Percentiles rank a stretch among this genome's conserved stretches.
Conservation (phyloP, 2,329 filamentous ascomycete species). For the Xylaria sp. region DNA sequence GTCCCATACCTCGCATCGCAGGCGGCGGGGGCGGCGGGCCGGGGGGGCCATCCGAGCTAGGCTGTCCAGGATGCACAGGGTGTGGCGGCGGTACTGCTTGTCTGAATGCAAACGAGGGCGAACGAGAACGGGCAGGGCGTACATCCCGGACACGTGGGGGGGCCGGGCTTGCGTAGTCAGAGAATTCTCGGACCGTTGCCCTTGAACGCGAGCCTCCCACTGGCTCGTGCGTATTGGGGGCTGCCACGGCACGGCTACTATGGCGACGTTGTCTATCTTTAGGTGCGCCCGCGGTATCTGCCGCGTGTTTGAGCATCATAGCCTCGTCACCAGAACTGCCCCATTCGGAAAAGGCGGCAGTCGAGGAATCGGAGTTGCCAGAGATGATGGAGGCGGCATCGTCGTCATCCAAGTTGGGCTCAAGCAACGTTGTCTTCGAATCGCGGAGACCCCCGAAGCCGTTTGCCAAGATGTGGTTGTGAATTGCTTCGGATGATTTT, state of each 20-base stretch:
- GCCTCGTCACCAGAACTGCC: conserved; percentile 46
- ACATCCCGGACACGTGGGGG: conserved; percentile 16
- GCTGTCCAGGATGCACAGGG: conserved; percentile 19
- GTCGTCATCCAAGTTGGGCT: conserved; percentile 39
- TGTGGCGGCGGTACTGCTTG: conserved; percentile 26
- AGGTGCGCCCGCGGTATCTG: neutral
- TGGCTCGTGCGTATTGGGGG: conserved; percentile 14
- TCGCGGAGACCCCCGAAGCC: conserved; percentile 44
- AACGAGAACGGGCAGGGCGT: conserved; percentile 28
- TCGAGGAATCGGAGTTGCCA: conserved; percentile 42
- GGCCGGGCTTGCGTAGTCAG: conserved; percentile 6
- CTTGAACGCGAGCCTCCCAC: conserved; percentile 17
- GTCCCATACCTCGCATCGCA: conserved; percentile 20
- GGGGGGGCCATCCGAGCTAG: conserved; percentile 20
- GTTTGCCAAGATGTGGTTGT: conserved; percentile 45
- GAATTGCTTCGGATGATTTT: conserved; percentile 48
- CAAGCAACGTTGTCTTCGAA: conserved; percentile 35
- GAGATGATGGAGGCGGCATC: conserved; percentile 45
- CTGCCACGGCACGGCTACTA: neutral
- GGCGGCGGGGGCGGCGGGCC: conserved; percentile 19
- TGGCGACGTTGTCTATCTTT: conserved; percentile 24
- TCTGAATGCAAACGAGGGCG: conserved; percentile 18
- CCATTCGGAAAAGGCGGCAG: conserved; percentile 44
- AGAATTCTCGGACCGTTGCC: conserved; percentile 4
- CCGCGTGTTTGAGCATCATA: conserved; percentile 23